These are phyloP conservation scores for Boechera retrofracta DNA, from an alignment of 345 rosid genomes.

Conservation along the genomic window DNA sequence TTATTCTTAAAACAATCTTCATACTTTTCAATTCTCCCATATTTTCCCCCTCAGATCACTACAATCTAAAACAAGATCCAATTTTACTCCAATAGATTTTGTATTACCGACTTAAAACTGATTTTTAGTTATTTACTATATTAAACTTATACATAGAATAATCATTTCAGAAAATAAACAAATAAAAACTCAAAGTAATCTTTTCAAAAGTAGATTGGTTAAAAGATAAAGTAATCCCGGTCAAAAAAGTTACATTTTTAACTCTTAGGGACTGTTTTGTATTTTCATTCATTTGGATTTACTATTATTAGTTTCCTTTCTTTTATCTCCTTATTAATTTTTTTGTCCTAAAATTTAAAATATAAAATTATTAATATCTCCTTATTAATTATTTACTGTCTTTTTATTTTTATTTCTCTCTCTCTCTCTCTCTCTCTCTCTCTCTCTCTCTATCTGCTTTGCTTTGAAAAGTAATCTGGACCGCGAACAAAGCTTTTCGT, in stretches of 20 bases:
- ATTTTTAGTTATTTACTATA: background rate
- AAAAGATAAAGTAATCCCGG: too few species aligned
- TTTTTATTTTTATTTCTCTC: conserved; percentile 15
- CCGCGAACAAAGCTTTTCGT: conserved; percentile 59
- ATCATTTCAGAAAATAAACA: background rate
- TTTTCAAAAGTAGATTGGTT: background rate
- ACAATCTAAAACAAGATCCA: too few species aligned
- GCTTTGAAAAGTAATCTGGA: conserved; percentile 59
- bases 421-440: background rate
- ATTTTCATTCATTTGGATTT: background rate
- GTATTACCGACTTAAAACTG: background rate
- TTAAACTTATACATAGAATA: background rate
- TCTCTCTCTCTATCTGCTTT: background rate
- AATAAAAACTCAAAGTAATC: background rate
- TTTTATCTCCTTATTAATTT: background rate
- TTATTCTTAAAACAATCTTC: background rate
- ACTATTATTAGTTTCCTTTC: background rate
- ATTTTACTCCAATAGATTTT: too few species aligned
- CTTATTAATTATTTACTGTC: background rate
- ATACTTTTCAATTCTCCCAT: background rate
- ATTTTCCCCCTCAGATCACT: background rate
- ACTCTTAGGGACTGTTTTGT: background rate
- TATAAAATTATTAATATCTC: too few species aligned
- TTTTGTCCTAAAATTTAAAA: background rate
- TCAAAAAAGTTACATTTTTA: too few species aligned